A percentile compares a stretch with the other conserved stretches of the same genome.
phyloP scores from a whole-genome alignment of 495 filamentous ascomycete genomes.

The Aspergillus wentii region DNA sequence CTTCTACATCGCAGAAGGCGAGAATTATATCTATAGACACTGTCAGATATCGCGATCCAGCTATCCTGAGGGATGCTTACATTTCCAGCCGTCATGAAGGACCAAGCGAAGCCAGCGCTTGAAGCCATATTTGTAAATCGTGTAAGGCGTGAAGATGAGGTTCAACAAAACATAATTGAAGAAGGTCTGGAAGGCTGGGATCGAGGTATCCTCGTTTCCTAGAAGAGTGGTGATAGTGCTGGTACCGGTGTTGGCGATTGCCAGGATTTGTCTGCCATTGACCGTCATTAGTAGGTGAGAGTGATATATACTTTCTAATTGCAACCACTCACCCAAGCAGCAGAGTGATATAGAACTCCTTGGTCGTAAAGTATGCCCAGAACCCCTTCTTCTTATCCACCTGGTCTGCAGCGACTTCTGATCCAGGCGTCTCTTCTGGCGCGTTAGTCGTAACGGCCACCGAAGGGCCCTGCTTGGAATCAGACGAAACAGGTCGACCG shows the following conservation, averaged over 20 bases:
- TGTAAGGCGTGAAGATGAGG: constrained; percentile 74
- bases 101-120: constrained; percentile 62
- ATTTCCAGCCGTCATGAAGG: constrained; percentile 79
- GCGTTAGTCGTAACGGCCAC: constrained; percentile 8
- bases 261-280: constrained; percentile 72
- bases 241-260: constrained; percentile 82
- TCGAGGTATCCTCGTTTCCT: constrained; percentile 60
- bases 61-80: constrained; percentile 25
- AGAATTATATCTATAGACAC: constrained; percentile 69
- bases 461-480: constrained; percentile 21
- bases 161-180: constrained; percentile 90
- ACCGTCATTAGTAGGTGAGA: not conserved
- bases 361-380: constrained; percentile 77
- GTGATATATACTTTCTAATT: constrained; percentile 1
- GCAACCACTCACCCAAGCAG: constrained; percentile 57
- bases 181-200: constrained; percentile 95
- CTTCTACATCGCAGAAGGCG: constrained; percentile 88
- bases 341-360: constrained; percentile 82
- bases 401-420: constrained; percentile 27
- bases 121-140: constrained; percentile 75
- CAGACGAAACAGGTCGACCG: not conserved
- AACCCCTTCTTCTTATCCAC: constrained; percentile 49
- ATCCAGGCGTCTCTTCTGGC: constrained; percentile 1
- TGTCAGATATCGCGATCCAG: constrained; percentile 7
- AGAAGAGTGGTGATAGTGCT: constrained; percentile 86